Base-by-base conservation (phyloP, 768 basidiomycete species). In the Ramaria sp. region DNA sequence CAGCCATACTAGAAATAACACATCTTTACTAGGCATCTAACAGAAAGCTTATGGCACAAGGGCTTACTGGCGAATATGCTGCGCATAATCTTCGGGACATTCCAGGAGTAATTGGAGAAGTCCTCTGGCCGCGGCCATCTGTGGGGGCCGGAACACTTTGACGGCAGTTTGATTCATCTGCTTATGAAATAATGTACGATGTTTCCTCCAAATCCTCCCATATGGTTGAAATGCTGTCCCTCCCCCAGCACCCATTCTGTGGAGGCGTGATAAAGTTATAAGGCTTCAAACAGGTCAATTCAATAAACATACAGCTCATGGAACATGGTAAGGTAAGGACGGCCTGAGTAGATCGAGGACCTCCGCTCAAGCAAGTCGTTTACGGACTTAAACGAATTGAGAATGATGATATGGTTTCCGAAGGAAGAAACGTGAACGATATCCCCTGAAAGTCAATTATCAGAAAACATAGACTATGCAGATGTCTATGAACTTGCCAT, bases 321-420 rank as follows among this genome's bases (percentile, higher is more conserved):
- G 7, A 72, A 75, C 76, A 81, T 78, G 19, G 73, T 71, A 4
- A 79, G 67, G 3, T 68, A 65, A 0, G 78, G 78, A 1, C 79
- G 68, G 49, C 76, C 72, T 37, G 77, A 79, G 59, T n/a, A n/a
- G n/a, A n/a, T n/a, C n/a, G n/a, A n/a, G n/a, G n/a, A n/a, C n/a
- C n/a, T n/a, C n/a, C n/a, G n/a, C n/a, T n/a, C n/a, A n/a, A n/a
- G n/a, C n/a, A n/a, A n/a, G n/a, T n/a, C n/a, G n/a, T n/a, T n/a
- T n/a, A n/a, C n/a, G n/a, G n/a, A n/a, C n/a, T n/a, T n/a, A n/a
- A n/a, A n/a, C n/a, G n/a, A n/a, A n/a, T n/a, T n/a, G n/a, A n/a
- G n/a, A n/a, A n/a, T n/a, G n/a, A n/a, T n/a, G n/a, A n/a, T n/a
- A n/a, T n/a, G 33, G 17, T 51, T 17, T 7, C 49, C 19, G 27